Evolutionary conservation across 768 basidiomycete species (phyloP), one percentile per base, ranked within the genome.

Genomic region (Termitomyces sp.): DNA sequence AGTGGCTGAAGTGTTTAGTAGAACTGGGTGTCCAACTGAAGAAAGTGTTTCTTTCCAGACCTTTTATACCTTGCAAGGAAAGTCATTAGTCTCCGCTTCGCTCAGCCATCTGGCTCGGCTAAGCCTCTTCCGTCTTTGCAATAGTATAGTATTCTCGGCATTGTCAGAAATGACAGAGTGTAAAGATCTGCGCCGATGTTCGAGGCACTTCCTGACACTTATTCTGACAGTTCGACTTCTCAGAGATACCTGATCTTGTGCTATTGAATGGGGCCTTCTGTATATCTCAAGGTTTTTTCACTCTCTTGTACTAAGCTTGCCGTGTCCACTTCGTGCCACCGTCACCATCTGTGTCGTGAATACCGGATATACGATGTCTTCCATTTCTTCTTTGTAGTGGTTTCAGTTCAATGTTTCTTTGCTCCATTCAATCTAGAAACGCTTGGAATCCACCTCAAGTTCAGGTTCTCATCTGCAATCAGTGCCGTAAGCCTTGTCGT

Each of bases 21-120:
- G 57, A 55, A 58, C 57, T 61, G 48, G 33, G 19, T 58, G 53
- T 54, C 48, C 59, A 15, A 60, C 56, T 60, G 49, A 60, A 47
- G 45, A 54, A 51, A 19, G 15, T 0, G 40, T 47, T 28, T 55
- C 33, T 40, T 21, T 21, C 31, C 12, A n/a, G 54, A 23, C 50
- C 23, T 58, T 58, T 58, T 55, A 55, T 55, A 44, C 50, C 19
- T 30, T 54, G 31, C 49, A 3, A 19, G 45, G 14, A 10, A 15
- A 17, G 41, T 7, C 31, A 9, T 33, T 33, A 10, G 31, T 33
- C 50, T 55, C 50, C 54, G 46, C 42, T 15, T 42, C 33, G 53
- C 37, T 40, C n/a, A 40, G 23, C 28, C 28, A 31, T 33, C 2
- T 33, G 47, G 12, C 26, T 38, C 26, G n/a, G 12, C 10, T 26